Base-by-base conservation (phyloP, 495 filamentous ascomycete genomes). In the Aspergillus nidulans region DNA sequence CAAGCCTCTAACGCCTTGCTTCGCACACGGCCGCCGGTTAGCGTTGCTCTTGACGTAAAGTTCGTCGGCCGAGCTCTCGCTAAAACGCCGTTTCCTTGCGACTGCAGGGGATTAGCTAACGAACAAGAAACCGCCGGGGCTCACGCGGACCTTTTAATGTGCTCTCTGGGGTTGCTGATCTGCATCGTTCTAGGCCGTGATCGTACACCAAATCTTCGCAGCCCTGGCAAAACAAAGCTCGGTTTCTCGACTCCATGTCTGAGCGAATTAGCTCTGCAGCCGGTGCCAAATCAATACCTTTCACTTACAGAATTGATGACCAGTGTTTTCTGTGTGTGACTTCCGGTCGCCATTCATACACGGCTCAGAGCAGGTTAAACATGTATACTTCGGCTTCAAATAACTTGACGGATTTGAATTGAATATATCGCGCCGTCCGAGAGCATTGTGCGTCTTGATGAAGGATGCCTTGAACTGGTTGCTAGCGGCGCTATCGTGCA, bases 161-260 rank as follows among this genome's bases (percentile, higher is more conserved):
- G 28, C 57, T 62, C 47, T 69, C 64, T 30, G 59, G 52, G 8
- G 63, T 40, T 10, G 73, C 68, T 1, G 66, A 71, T 25, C 72
- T 64, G 16, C 89, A 75, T 26, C 87, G 81, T 61, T 96, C 91
- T 23, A 95, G 74, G 7, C 84, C 85, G 42, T 89, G 87, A 61
- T 96, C 91, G 74, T 90, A 95, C 40, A 96, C 84, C 57, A 94
- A 86, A 65, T 96, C 91, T 36, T 82, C 78, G 62, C 91, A 96
- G 55, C 83, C 77, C 60, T 92, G 88, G 71, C 91, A 96, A 63
- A 85, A 95, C 3, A 96, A 63, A 44, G 81, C 78, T 6, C 89
- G 90, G 57, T 75, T 84, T 52, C 86, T 77, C 3, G 90, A 92
- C 60, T 96, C 91, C 55, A 95, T 86, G 64, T 90, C 90, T 95